Evolutionary conservation across 768 basidiomycete genomes (phyloP).

Genomic region (Paxillus involutus): DNA sequence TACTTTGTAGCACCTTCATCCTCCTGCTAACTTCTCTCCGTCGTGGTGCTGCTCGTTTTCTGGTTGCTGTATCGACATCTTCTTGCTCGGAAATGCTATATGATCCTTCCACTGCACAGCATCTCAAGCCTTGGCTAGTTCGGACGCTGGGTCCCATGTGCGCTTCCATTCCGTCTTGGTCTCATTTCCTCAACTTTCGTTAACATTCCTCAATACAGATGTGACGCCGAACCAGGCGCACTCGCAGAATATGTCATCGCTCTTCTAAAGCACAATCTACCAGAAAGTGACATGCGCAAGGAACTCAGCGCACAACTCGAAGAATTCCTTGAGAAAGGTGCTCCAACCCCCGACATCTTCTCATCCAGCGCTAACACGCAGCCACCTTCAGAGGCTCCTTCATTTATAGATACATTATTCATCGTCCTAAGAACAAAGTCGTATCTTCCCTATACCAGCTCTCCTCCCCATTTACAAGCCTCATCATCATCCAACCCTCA

Average conservation of each 20-base stretch:
- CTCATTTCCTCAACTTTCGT: neutral
- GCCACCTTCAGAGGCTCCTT: conserved; percentile 51
- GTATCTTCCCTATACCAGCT: conserved; percentile 70
- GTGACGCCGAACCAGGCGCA: conserved; percentile 93
- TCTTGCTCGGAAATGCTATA: conserved; percentile 52
- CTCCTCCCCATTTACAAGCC: conserved; percentile 34
- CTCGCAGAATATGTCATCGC: conserved; percentile 95
- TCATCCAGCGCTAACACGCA: conserved; percentile 10
- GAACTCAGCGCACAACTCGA: conserved; percentile 77
- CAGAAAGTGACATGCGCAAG: conserved; percentile 78
- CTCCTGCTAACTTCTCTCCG: neutral
- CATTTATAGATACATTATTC: conserved; percentile 87
- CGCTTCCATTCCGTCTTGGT: conserved; percentile 12
- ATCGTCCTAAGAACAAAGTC: conserved; percentile 82
- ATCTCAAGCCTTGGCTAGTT: conserved; percentile 88
- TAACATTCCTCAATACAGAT: conserved; percentile 48
- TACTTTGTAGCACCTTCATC: neutral
- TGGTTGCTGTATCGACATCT: neutral
- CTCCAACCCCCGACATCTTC: conserved; percentile 14
- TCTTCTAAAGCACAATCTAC: conserved; percentile 84
- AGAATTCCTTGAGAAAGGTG: conserved; percentile 93
- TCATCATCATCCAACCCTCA: conserved; percentile 36
- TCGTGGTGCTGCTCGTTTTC: conserved; percentile 15
- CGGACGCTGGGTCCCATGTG: conserved; percentile 92
- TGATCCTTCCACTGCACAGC: conserved; percentile 59